Evolutionary conservation across 495 filamentous ascomycete species (phyloP), one percentile per base, ranked within the genome.

Genomic region (Penicillium coprophilum): DNA sequence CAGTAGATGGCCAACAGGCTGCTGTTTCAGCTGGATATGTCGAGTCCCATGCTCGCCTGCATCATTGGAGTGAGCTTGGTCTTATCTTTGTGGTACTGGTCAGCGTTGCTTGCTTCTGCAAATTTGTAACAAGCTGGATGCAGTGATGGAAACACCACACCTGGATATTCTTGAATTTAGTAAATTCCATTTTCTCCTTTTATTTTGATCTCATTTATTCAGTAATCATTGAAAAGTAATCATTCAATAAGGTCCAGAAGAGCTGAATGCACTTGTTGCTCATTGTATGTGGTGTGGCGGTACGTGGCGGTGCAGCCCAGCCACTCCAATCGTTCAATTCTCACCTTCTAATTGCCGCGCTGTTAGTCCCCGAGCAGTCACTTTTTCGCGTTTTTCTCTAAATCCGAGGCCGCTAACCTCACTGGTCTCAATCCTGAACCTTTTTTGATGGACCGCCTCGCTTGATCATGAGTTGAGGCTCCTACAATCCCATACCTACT

Each of bases 1-100:
- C 71, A 60, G 58, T 66, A 6, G 52, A 59, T 6, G 72, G 63
- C 20, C 75, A 75, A 40, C 63, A 64, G 39, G 36, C 62, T 31
- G 70, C 72, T 38, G 63, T 65, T n/a, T 61, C 66, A 30, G 73
- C 72, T 41, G 81, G 82, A 9, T 83, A 80, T 61, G 81, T 85
- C 32, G 83, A 87, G 56, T 83, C 83, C 0, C 70, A 82, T 60
- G 82, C 87, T 27, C 71, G 73, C 32, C 58, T 84, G 23, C 60
- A 66, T 9, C 77, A 78, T 50, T 80, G 77, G 70, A 74, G 65
- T 59, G 85, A 88, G 53, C 65, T 85, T 51, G 70, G 75, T 7
- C 75, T 81, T 52, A 82, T 86, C 46, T 86, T 87, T 58, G 65
- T 71, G 51, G 76, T 84, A 9, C 56, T 84, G 27, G 47, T 62